Evolutionary conservation across 2,329 filamentous ascomycete species (phyloP), one percentile per base, ranked within the genome.

Genomic region (Cladosporium sphaerospermum): DNA sequence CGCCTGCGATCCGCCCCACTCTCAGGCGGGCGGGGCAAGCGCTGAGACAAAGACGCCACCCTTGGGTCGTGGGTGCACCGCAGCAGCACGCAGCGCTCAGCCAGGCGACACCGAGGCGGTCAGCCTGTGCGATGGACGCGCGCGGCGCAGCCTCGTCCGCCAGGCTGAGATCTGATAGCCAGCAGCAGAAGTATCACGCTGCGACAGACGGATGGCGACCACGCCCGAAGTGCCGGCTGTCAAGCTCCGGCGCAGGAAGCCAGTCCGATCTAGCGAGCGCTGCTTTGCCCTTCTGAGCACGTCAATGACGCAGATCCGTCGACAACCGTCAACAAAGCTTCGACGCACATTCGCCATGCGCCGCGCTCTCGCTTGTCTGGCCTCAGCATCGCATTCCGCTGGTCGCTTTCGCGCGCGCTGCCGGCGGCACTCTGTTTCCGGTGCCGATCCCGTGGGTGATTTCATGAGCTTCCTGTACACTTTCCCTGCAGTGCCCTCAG

Each of bases 261-360:
- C 40, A 51, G 32, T 39, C 40, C 48, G 48, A 42, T 18, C 32
- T 44, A 36, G 48, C 39, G 40, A 44, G 8, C n/a, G 31, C 18
- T 14, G 41, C 52, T 31, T 43, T 45, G 32, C 47, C 53, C 4
- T 41, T 43, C 19, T 23, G 45, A 41, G 53, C 53, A 18, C 36
- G 51, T 56, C 52, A 45, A 56, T 56, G 55, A 56, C 55, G 55
- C 43, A 28, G 31, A 23, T 37, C 48, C 33, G 40, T 48, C 19
- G 54, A 16, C 39, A 52, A 34, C 49, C 32, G 33, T 48, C 43
- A 56, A 36, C 32, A 48, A 28, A 31, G 23, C 16, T 36, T 45
- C 16, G 5, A 10, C 40, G 14, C n/a, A 36, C 34, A 7, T 36
- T 36, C n/a, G 34, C 34, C 23, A 28, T 28, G 23, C 23, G 23